A percentile compares a stretch with the other conserved stretches of the same genome.
phyloP scores from a whole-genome alignment of 1,139 yeast genomes.

The Blastobotrys serpentis region DNA sequence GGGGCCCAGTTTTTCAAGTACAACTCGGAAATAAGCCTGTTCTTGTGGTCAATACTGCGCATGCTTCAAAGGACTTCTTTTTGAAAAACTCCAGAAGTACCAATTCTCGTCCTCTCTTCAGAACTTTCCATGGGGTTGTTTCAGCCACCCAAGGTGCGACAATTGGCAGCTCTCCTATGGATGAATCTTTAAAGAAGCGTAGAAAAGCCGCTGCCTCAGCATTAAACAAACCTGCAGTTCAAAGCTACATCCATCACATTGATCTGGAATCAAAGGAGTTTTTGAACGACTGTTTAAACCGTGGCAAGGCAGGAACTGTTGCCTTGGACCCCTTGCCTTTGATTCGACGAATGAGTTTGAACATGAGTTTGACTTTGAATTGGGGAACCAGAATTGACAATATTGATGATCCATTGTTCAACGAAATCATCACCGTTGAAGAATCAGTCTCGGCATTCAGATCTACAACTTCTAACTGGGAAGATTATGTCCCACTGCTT shows the following conservation, averaged over 20 bases:
- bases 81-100: slow-evolving; percentile 49
- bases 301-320: slow-evolving; percentile 21
- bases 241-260: slow-evolving; percentile 41
- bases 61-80: slow-evolving; percentile 56
- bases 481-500: slow-evolving; percentile 59
- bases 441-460: slow-evolving; percentile 59
- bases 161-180: slow-evolving; percentile 71
- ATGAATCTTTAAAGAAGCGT: slow-evolving; percentile 51
- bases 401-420: slow-evolving; percentile 44
- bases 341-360: slow-evolving; percentile 52
- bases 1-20: slow-evolving; percentile 57
- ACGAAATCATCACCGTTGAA: slow-evolving; percentile 63
- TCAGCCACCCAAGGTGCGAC: slow-evolving; percentile 58
- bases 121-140: slow-evolving; percentile 66
- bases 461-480: slow-evolving; percentile 59
- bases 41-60: slow-evolving; percentile 63
- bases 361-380: slow-evolving; percentile 54
- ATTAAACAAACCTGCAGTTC: slow-evolving; percentile 44
- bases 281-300: slow-evolving; percentile 19
- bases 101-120: slow-evolving; percentile 63
- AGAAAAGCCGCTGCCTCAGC: slow-evolving; percentile 55
- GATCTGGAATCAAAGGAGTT: slow-evolving; percentile 43
- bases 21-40: slow-evolving; percentile 56
- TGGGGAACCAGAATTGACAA: slow-evolving; percentile 58
- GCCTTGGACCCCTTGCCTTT: slow-evolving; percentile 45